Evolutionary conservation across 352 stramenopile species (phyloP).

Genomic region (Globisporangium heterothallicum): DNA sequence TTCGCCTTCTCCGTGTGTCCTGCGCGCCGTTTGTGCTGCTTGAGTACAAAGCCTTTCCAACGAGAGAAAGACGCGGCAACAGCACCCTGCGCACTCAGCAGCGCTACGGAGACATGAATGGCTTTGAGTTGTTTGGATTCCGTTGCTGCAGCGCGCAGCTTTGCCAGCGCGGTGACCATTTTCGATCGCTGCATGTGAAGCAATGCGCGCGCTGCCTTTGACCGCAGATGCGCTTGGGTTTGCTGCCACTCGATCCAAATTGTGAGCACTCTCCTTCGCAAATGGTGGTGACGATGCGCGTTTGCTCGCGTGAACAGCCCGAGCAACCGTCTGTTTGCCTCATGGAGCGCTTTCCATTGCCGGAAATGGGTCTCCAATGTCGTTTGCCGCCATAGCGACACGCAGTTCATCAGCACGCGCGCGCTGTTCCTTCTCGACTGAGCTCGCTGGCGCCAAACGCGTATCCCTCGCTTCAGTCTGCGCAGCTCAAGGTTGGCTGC

Average conservation of each 20-base stretch:
- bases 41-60: conserved; percentile 7
- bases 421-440: background rate
- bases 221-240: background rate
- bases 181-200: conserved; percentile 1
- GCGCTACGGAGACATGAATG: background rate
- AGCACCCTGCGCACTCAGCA: background rate
- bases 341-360: conserved; percentile 1
- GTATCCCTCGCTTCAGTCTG: conserved; percentile 6
- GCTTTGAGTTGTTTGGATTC: background rate
- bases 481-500: background rate
- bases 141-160: background rate
- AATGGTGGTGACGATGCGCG: background rate
- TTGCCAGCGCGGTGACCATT: background rate
- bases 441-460: conserved; percentile 4
- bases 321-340: background rate
- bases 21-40: background rate
- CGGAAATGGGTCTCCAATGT: conserved; percentile 16
- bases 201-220: background rate
- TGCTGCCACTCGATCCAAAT: conserved; percentile 3
- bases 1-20: background rate
- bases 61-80: background rate
- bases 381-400: conserved; percentile 16
- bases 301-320: background rate
- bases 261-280: background rate
- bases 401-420: background rate